A percentile compares a stretch with the other conserved stretches of the same genome.
These are phyloP conservation scores for Blastocystis sp. DNA, from an alignment of 352 stramenopile genomes.

Conservation along the genomic window DNA sequence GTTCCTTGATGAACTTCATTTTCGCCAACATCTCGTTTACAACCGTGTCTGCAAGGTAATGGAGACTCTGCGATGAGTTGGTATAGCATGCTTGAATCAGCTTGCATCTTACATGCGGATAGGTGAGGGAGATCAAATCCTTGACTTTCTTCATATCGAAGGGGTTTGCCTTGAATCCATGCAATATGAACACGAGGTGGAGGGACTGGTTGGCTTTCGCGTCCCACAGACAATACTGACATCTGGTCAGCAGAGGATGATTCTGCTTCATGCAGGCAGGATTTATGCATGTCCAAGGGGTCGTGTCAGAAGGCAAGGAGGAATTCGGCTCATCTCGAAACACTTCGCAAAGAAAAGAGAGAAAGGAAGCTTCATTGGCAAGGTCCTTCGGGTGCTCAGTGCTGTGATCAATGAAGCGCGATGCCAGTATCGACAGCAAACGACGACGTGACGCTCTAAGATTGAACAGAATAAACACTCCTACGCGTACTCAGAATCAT, in stretches of 20 bases:
- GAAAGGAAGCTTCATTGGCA: background rate
- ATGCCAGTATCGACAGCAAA: background rate
- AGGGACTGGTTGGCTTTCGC: background rate
- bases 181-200: slow-evolving; percentile 50
- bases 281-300: background rate
- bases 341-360: background rate
- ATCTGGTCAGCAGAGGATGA: background rate
- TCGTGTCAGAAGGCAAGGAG: background rate
- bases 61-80: slow-evolving; percentile 1
- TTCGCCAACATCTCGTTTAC: background rate
- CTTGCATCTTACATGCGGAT: slow-evolving; percentile 23
- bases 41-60: slow-evolving; percentile 6
- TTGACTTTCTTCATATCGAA: slow-evolving; percentile 43
- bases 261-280: background rate
- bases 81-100: slow-evolving; percentile 33
- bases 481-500: background rate
- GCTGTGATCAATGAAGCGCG: background rate
- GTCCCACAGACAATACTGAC: background rate
- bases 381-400: background rate
- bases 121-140: background rate
- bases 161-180: slow-evolving; percentile 42
- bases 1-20: background rate
- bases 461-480: background rate
- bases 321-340: background rate
- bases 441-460: background rate